These are phyloP conservation scores for Hondaea fermentalgiana DNA, from an alignment of 108 stramenopile genomes.

Conservation along the genomic window DNA sequence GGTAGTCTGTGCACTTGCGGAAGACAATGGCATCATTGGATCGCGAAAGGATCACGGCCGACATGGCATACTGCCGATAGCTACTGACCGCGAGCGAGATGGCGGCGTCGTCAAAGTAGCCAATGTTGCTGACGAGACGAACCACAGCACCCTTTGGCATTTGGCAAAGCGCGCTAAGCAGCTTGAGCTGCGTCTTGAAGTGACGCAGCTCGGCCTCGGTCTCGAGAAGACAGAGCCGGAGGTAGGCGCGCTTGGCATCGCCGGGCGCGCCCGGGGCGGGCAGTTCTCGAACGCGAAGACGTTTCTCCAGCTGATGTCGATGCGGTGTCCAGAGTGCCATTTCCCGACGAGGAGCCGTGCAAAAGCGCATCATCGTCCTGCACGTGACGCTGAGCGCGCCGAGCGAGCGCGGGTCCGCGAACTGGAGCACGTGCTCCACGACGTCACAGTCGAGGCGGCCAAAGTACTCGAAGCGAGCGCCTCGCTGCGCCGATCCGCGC, in stretches of 20 bases:
- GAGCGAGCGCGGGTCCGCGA: not conserved
- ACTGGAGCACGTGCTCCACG: not conserved
- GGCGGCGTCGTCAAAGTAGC: not conserved
- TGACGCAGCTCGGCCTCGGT: slow-evolving; percentile 1
- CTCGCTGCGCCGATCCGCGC: not conserved
- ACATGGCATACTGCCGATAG: not conserved
- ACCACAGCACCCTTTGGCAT: slow-evolving; percentile 8
- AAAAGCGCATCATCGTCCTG: not conserved
- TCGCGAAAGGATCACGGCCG: not conserved
- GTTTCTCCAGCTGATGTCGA: too few relatives aligned
- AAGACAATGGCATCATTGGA: not conserved
- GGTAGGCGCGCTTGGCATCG: not conserved
- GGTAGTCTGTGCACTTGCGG: not conserved
- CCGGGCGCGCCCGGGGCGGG: too few relatives aligned
- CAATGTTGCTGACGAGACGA: not conserved
- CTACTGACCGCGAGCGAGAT: not conserved
- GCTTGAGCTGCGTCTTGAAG: not conserved
- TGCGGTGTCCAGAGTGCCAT: not conserved
- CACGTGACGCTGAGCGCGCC: not conserved
- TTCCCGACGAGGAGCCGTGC: not conserved
- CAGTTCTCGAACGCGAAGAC: not conserved
- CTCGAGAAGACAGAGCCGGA: not conserved
- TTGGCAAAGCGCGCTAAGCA: not conserved
- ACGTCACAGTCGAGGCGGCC: not conserved
- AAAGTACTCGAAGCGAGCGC: not conserved